Conservation (phyloP, 306 rosid genomes). For the Quercus parvula region DNA sequence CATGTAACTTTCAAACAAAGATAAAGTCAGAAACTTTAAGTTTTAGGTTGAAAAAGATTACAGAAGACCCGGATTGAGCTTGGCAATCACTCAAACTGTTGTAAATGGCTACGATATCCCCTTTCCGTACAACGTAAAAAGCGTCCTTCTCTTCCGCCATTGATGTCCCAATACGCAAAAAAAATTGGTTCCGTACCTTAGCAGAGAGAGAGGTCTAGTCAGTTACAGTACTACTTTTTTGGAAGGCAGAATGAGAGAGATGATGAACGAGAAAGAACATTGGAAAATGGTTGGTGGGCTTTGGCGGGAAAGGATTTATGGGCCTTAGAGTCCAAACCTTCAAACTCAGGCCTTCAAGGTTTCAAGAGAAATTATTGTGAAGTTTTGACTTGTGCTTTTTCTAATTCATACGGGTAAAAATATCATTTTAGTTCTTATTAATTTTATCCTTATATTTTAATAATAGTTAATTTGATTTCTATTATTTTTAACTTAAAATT, state of each 20-base stretch:
- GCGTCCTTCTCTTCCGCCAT: slow-evolving; percentile 79
- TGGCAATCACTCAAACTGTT: slow-evolving; percentile 55
- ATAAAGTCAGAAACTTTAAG: background rate
- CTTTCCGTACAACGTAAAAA: slow-evolving; percentile 70
- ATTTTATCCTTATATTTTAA: no score
- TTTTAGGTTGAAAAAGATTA: slow-evolving; percentile 19
- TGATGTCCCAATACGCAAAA: slow-evolving; percentile 3
- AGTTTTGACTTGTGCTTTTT: no score
- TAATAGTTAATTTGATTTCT: no score
- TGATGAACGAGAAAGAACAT: background rate
- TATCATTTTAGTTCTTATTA: no score
- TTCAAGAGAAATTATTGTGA: no score
- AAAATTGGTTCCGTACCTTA: background rate
- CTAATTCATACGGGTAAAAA: no score
- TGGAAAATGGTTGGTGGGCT: background rate
- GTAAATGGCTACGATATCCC: slow-evolving; percentile 73
- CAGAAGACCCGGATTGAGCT: slow-evolving; percentile 49
- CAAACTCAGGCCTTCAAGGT: no score
- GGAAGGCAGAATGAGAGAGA: no score
- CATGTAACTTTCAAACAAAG: background rate
- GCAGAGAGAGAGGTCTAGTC: background rate
- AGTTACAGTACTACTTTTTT: background rate
- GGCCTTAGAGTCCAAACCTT: background rate
- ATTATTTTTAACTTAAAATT: no score
- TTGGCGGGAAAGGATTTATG: background rate